phyloP scores from a whole-genome alignment of 352 stramenopile species.

The Globisporangium polare region DNA sequence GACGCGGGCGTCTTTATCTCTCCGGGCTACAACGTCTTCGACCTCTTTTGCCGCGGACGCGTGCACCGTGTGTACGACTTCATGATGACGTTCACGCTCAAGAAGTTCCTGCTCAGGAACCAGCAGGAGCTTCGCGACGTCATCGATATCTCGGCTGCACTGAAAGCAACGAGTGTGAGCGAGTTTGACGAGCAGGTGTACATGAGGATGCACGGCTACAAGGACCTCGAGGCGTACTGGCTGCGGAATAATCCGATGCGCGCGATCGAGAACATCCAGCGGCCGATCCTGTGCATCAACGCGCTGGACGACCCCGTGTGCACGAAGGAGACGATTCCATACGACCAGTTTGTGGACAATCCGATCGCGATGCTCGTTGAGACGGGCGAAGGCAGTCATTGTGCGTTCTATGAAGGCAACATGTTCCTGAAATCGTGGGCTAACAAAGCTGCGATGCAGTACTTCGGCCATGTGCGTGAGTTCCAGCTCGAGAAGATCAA shows the following conservation, averaged over 20 bases:
- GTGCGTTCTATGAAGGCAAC: slow-evolving; percentile 69
- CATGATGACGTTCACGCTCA: slow-evolving; percentile 73
- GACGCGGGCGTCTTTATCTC: slow-evolving; percentile 65
- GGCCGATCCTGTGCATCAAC: slow-evolving; percentile 70
- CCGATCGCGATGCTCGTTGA: slow-evolving; percentile 49
- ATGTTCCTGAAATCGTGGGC: slow-evolving; percentile 65
- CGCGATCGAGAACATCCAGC: slow-evolving; percentile 41
- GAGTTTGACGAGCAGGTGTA: slow-evolving; percentile 80
- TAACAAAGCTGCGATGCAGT: slow-evolving; percentile 49
- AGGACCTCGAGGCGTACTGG: slow-evolving; percentile 65
- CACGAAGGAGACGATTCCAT: slow-evolving; percentile 69
- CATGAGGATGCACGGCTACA: slow-evolving; percentile 78
- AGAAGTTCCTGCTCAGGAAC: slow-evolving; percentile 59
- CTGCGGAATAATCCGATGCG: slow-evolving; percentile 74
- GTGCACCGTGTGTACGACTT: slow-evolving; percentile 76
- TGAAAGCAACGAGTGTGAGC: slow-evolving; percentile 48
- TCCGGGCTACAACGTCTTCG: slow-evolving; percentile 69
- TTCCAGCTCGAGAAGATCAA: slow-evolving; percentile 18
- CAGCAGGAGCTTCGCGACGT: slow-evolving; percentile 33
- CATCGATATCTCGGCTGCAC: slow-evolving; percentile 41
- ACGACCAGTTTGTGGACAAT: slow-evolving; percentile 47
- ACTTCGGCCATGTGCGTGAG: slow-evolving; percentile 55
- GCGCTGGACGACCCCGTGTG: slow-evolving; percentile 76
- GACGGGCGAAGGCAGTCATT: slow-evolving; percentile 64
- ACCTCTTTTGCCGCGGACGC: slow-evolving; percentile 63